Conservation (phyloP, 129 eudicot genomes). For the Centella asiatica region DNA sequence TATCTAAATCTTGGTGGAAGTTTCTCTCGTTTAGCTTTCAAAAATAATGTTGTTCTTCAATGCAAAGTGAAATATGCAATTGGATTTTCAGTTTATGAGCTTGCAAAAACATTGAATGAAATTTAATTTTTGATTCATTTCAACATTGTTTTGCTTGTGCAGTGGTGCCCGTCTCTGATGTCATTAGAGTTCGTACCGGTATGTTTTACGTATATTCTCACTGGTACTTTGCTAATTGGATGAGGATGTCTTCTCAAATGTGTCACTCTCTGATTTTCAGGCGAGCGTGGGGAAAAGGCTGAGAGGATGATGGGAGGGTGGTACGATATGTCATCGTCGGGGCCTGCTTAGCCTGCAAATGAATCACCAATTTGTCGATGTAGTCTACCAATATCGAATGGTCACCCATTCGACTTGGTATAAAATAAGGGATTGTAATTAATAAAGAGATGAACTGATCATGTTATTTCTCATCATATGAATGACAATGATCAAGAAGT, state of each 20-base stretch:
- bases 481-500: too few species aligned
- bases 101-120: not conserved
- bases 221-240: not conserved
- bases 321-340: slow-evolving; percentile 37
- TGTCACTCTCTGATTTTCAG: slow-evolving; percentile 16
- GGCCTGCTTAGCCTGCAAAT: slow-evolving; percentile 7
- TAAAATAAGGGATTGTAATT: too few species aligned
- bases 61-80: too few species aligned
- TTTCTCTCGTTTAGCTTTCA: too few species aligned
- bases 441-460: too few species aligned
- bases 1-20: too few species aligned
- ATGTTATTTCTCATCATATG: too few species aligned
- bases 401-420: not conserved
- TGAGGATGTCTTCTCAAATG: not conserved
- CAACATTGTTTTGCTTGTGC: slow-evolving; percentile 18
- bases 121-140: not conserved
- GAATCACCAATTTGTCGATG: not conserved
- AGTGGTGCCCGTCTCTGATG: slow-evolving; percentile 57
- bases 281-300: slow-evolving; percentile 55
- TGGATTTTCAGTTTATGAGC: not conserved
- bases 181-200: slow-evolving; percentile 68
- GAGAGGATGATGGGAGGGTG: slow-evolving; percentile 62
- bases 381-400: not conserved
- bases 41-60: not conserved
- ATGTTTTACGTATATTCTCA: slow-evolving; percentile 1